Evolutionary conservation across 768 basidiomycete genomes (phyloP).

Genomic region (Kwoniella botswanensis): DNA sequence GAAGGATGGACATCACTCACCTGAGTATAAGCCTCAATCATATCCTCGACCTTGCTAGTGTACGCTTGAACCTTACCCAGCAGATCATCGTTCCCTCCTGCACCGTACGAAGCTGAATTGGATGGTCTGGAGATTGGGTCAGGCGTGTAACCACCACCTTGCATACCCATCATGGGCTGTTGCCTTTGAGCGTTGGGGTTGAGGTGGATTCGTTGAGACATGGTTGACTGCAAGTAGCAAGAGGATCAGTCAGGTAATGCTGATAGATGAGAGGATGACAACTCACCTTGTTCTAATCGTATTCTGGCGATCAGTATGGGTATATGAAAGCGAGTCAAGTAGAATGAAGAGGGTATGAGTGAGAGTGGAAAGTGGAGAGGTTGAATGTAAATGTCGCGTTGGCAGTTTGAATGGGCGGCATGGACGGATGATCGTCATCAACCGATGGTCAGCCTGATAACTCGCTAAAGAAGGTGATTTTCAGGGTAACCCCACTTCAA

Average conservation of each 20-base stretch:
- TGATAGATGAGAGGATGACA: not conserved
- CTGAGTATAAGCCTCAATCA: slow-evolving; percentile 81
- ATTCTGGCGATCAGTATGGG: not conserved
- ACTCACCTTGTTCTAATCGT: not conserved
- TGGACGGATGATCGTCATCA: slow-evolving; percentile 4
- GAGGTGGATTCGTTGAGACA: slow-evolving; percentile 56
- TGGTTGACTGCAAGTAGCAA: slow-evolving; percentile 12
- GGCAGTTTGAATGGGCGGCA: slow-evolving; percentile 3
- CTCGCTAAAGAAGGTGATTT: not conserved
- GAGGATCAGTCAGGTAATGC: not conserved
- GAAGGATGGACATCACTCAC: slow-evolving; percentile 34
- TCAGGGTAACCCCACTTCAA: not conserved
- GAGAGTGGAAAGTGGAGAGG: not conserved
- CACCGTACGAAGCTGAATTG: slow-evolving; percentile 51
- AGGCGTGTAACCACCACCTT: slow-evolving; percentile 40
- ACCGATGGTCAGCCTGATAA: slow-evolving; percentile 5
- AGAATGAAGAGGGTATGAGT: not conserved
- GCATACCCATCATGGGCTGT: slow-evolving; percentile 32
- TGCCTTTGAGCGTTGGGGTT: slow-evolving; percentile 54
- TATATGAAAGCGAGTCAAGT: not conserved
- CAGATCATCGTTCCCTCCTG: slow-evolving; percentile 36
- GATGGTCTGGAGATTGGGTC: slow-evolving; percentile 35
- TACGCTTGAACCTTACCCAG: slow-evolving; percentile 49
- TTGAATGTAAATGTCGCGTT: slow-evolving; percentile 14
- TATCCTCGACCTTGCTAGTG: slow-evolving; percentile 74